Evolutionary conservation across 257 asterid species (phyloP).

Genomic region (Solanum clarkiae): DNA sequence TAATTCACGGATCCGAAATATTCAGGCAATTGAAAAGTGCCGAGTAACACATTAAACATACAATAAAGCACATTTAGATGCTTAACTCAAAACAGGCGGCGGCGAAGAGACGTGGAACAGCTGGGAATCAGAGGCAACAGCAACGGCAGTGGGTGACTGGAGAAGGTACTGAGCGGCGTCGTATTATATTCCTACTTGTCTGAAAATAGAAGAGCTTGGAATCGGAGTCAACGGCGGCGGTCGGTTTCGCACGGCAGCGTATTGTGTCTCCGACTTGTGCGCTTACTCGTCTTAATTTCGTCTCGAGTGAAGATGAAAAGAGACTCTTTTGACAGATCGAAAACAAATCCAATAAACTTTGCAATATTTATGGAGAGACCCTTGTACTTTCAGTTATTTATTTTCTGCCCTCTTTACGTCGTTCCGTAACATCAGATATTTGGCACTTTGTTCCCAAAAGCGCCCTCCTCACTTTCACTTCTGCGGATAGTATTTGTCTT

Average conservation of each 20-base stretch:
- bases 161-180: background rate
- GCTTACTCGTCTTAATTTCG: background rate
- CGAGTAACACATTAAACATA: background rate
- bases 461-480: background rate
- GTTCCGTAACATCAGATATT: background rate
- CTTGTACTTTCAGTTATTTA: background rate
- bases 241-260: background rate
- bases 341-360: background rate
- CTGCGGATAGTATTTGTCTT: background rate
- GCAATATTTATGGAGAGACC: background rate
- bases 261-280: background rate
- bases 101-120: background rate
- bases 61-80: background rate
- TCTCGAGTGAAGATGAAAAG: background rate
- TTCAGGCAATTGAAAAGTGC: background rate
- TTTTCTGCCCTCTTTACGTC: background rate
- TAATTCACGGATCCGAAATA: background rate
- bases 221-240: background rate
- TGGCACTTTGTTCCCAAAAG: background rate
- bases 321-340: background rate
- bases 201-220: background rate
- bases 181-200: background rate
- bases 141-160: background rate
- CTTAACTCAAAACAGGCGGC: background rate
- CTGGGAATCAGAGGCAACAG: background rate